Base-by-base conservation (phyloP, 345 rosid genomes). In the Populus simonii region DNA sequence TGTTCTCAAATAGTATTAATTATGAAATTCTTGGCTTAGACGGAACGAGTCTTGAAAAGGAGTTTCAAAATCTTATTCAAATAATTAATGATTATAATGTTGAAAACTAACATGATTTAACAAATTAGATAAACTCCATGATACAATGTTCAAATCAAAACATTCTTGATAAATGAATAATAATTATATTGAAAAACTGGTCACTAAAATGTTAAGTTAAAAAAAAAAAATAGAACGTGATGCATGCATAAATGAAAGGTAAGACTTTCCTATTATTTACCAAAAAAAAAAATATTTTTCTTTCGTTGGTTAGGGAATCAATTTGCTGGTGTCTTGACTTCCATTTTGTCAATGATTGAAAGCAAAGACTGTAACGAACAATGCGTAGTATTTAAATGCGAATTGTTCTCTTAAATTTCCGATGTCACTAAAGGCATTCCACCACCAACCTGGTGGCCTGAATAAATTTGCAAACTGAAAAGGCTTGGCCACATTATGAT, bases 201-300 rank as follows among this genome's bases (percentile, higher is more conserved):
- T 33, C 36, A 33, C 1, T 33, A 0, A 33, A 33, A 33, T 5
- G 6, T 33, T 33, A 33, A 33, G 36, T 33, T 0, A 33, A 33
- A 33, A 25, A 0, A 25, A 25, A 49, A 16, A 5, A 17, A 71
- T 33, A 36, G 27, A 73, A 23, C 5, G 29, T 7, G 16, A 23
- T 17, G 59, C n/a, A 31, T 23, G 57, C 65, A 74, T 15, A 20
- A 41, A 39, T 15, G 68, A 2, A 69, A 76, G 74, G 66, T 38
- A 57, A 69, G 68, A 68, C 36, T 33, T 76, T 74, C n/a, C 68
- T 69, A 55, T 69, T 38, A 18, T 10, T 53, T 76, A 53, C 20
- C 66, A 7, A 68, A 10, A 47, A 11, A 22, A 33, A 0, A 33
- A 4, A 4, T 33, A 0, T 33, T 4, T 33, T 33, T 33, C 36